A percentile compares a stretch with the other conserved stretches of the same genome.
phyloP scores from a whole-genome alignment of 345 rosid genomes.

The Heritiera littoralis region DNA sequence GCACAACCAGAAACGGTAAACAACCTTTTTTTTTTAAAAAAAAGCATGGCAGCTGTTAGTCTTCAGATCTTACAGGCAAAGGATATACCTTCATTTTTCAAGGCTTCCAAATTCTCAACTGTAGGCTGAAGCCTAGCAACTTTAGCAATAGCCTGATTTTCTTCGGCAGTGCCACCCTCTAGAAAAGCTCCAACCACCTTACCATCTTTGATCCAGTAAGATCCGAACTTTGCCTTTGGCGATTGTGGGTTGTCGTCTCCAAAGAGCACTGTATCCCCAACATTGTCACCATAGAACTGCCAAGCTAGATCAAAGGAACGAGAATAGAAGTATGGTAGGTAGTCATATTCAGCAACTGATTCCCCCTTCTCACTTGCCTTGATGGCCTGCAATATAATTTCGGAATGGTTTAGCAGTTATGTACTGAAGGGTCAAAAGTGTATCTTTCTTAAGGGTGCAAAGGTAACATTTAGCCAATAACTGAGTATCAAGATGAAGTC shows the following conservation, averaged over 20 bases:
- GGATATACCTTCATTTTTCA: conserved; percentile 67
- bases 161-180: conserved; percentile 87
- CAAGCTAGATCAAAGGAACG: conserved; percentile 90
- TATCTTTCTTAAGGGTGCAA: no score
- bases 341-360: conserved; percentile 73
- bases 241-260: conserved; percentile 68
- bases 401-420: neutral
- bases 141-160: conserved; percentile 85
- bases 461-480: neutral
- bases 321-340: conserved; percentile 94
- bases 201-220: conserved; percentile 90
- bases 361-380: conserved; percentile 72
- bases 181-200: conserved; percentile 88
- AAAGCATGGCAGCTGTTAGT: neutral
- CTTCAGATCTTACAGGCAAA: conserved; percentile 80
- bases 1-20: neutral
- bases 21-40: neutral
- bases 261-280: conserved; percentile 80
- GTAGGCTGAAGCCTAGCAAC: conserved; percentile 75
- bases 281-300: conserved; percentile 99
- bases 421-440: neutral
- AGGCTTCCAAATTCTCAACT: conserved; percentile 54
- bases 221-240: conserved; percentile 72
- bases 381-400: conserved; percentile 54
- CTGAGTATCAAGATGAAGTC: neutral